These are phyloP conservation scores for Trypanosomatidae sp. DNA, from an alignment of 208 protist genomes.

Conservation along the genomic window DNA sequence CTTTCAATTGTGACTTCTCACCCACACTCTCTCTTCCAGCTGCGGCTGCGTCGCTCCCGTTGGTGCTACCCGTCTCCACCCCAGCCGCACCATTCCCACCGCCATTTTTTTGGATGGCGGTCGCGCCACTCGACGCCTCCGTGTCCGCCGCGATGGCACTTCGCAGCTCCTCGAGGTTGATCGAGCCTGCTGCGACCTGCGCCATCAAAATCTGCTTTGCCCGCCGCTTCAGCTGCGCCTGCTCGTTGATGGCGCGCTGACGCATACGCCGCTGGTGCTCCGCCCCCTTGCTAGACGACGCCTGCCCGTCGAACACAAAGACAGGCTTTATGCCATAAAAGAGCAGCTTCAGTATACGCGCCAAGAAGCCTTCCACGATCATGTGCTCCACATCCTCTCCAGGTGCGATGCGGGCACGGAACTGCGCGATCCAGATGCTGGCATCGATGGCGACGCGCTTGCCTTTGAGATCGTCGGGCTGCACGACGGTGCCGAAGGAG, in stretches of 20 bases:
- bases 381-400: conserved; percentile 54
- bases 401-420: conserved; percentile 42
- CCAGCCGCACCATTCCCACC: too few species aligned
- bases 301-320: conserved; percentile 87
- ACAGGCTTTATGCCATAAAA: conserved; percentile 87
- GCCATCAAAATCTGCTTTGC: conserved; percentile 69
- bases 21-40: too few species aligned
- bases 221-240: conserved; percentile 38
- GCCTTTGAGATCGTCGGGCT: conserved; percentile 61
- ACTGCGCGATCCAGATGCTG: conserved; percentile 89
- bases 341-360: conserved; percentile 87
- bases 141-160: too few species aligned
- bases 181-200: conserved; percentile 54
- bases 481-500: conserved; percentile 67
- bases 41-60: too few species aligned
- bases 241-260: conserved; percentile 32
- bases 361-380: conserved; percentile 78
- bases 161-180: conserved; percentile 45
- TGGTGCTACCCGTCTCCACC: too few species aligned
- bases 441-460: conserved; percentile 85
- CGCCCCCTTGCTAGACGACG: conserved; percentile 52
- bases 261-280: conserved; percentile 55
- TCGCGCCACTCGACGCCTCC: too few species aligned
- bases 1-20: too few species aligned
- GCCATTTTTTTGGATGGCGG: too few species aligned